Conservation (phyloP, 257 asterid genomes). For the Ajuga chamaepitys region DNA sequence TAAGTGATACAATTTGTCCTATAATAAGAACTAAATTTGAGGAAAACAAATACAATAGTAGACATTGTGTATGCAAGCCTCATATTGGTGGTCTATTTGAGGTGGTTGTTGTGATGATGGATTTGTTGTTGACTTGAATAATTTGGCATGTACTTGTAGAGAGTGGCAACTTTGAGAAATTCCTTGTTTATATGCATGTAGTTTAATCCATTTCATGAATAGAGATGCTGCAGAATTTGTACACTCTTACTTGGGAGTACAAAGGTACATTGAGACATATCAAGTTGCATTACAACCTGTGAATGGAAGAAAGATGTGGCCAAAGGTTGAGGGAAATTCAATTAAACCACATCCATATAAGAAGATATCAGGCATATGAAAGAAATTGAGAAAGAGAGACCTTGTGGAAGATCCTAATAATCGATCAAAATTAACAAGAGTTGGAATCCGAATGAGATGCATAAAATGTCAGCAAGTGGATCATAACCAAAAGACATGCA, state of each 20-base stretch:
- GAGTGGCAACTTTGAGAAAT: too few relatives aligned
- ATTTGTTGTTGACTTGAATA: too few relatives aligned
- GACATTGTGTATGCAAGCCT: too few relatives aligned
- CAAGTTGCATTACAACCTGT: neutral
- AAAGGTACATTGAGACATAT: neutral
- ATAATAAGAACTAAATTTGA: too few relatives aligned
- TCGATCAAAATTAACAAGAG: neutral
- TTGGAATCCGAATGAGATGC: neutral
- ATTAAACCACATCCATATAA: neutral
- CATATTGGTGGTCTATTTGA: too few relatives aligned
- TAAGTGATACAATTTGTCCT: too few relatives aligned
- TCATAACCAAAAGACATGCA: neutral
- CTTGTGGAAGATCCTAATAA: neutral
- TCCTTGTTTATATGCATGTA: too few relatives aligned
- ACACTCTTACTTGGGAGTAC: neutral
- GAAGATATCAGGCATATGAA: neutral
- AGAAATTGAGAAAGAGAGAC: neutral
- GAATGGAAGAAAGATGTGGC: neutral
- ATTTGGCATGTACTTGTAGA: too few relatives aligned
- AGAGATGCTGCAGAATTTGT: neutral
- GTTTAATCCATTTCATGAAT: too few relatives aligned
- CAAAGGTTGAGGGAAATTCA: neutral
- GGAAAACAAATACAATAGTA: too few relatives aligned
- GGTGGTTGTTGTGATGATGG: too few relatives aligned
- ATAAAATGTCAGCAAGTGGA: neutral